These are phyloP conservation scores for Kondoa malvinella DNA, from an alignment of 768 basidiomycete species.

Conservation along the genomic window DNA sequence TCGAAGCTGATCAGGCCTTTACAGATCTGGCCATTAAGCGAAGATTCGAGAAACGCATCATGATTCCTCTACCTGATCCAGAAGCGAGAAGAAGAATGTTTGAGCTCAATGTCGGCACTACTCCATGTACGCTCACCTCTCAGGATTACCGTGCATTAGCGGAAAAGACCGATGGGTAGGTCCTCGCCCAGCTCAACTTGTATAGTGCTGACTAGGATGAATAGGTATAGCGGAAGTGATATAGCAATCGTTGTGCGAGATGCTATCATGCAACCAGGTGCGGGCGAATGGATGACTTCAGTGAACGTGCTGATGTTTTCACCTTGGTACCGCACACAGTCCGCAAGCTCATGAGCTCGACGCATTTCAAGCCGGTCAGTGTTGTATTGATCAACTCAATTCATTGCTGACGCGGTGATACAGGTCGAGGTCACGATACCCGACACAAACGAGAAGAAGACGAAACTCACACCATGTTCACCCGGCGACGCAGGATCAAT, in stretches of 20 bases:
- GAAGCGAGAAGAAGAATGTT: constrained; percentile 92
- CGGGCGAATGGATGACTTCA: neutral
- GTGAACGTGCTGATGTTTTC: neutral
- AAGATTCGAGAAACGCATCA: constrained; percentile 93
- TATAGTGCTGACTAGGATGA: neutral
- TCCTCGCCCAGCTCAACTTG: no score
- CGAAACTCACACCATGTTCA: constrained; percentile 83
- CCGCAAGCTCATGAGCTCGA: constrained; percentile 83
- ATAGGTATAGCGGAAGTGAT: constrained; percentile 77
- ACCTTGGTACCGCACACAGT: constrained; percentile 34
- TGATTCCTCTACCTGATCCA: constrained; percentile 86
- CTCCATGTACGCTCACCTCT: constrained; percentile 62
- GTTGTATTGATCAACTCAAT: neutral
- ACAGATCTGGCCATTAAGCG: constrained; percentile 42
- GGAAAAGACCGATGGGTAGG: constrained; percentile 65
- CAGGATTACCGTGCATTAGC: constrained; percentile 70
- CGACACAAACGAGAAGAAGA: constrained; percentile 23
- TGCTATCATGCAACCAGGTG: constrained; percentile 78
- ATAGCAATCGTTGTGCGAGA: constrained; percentile 87
- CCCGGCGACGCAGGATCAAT: constrained; percentile 70
- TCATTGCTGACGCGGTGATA: neutral
- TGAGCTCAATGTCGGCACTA: constrained; percentile 82
- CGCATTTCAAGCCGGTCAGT: constrained; percentile 62
- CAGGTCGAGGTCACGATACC: constrained; percentile 32
- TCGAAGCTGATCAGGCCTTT: neutral